phyloP scores from a whole-genome alignment of 345 rosid species.

The Xanthoceras sorbifolium region DNA sequence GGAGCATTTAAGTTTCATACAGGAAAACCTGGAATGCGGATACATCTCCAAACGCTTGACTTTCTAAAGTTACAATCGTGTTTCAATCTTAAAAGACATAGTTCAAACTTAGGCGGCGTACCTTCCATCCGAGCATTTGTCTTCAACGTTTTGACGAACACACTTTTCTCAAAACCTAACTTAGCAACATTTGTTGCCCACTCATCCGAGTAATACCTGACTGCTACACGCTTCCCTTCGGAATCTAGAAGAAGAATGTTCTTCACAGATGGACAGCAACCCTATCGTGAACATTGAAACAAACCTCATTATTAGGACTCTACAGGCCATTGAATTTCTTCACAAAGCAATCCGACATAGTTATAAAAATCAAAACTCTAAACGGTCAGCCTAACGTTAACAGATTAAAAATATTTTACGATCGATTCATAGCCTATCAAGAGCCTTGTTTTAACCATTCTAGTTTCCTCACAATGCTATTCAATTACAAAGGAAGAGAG shows the following conservation, averaged over 20 bases:
- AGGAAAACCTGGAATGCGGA: not conserved
- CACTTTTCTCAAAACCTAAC: constrained; percentile 68
- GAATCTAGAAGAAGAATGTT: constrained; percentile 92
- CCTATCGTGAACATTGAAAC: constrained; percentile 40
- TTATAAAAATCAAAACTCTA: not conserved
- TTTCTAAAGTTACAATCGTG: not conserved
- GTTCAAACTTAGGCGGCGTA: constrained; percentile 17
- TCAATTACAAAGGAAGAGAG: not conserved
- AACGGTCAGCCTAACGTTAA: not conserved
- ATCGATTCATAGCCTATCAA: no score
- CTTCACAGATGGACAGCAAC: constrained; percentile 73
- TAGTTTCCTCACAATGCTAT: no score
- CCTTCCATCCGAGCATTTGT: constrained; percentile 91
- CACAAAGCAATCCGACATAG: not conserved
- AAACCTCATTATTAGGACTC: not conserved
- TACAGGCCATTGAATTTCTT: not conserved
- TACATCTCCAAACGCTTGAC: not conserved
- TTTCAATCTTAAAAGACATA: not conserved
- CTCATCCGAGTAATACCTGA: constrained; percentile 86
- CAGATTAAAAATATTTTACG: not conserved
- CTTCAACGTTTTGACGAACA: constrained; percentile 77
- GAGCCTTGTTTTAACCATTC: no score
- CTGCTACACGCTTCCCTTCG: constrained; percentile 92
- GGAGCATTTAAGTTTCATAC: not conserved
- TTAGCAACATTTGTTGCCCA: constrained; percentile 80